Percentiles rank a stretch among this genome's conserved stretches.
Conservation (phyloP, 306 rosid species). For the Prunus padus region DNA sequence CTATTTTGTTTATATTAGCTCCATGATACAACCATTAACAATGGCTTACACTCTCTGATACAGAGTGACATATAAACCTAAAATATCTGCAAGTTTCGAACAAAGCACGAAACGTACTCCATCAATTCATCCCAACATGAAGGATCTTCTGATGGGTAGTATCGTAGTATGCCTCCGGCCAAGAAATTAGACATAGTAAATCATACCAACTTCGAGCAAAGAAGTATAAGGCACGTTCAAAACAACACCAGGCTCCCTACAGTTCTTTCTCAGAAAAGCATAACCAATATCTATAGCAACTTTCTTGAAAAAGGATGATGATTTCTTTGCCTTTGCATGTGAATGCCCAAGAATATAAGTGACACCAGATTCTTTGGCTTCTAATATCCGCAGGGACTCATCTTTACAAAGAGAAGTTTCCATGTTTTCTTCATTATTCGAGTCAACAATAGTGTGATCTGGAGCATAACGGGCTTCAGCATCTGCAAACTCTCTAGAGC, state of each 20-base stretch:
- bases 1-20: conserved; percentile 3
- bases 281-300: conserved; percentile 56
- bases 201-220: conserved; percentile 81
- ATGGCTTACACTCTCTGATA: conserved; percentile 4
- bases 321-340: conserved; percentile 65
- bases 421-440: conserved; percentile 25
- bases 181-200: conserved; percentile 56
- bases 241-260: conserved; percentile 58
- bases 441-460: conserved; percentile 18
- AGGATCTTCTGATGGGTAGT: conserved; percentile 3
- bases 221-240: conserved; percentile 66
- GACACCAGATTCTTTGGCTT: conserved; percentile 75
- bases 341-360: conserved; percentile 73
- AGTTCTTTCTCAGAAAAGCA: conserved; percentile 65
- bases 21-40: background rate
- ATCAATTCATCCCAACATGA: background rate
- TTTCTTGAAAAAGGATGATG: conserved; percentile 68
- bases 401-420: conserved; percentile 26
- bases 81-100: conserved; percentile 8
- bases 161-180: background rate
- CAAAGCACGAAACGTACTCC: background rate
- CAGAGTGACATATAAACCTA: conserved; percentile 14
- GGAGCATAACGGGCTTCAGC: conserved; percentile 24
- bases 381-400: conserved; percentile 55
- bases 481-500: conserved; percentile 25